These are phyloP conservation scores for Ceratobasidium sp. DNA, from an alignment of 1,284 basidiomycete genomes.

Conservation along the genomic window DNA sequence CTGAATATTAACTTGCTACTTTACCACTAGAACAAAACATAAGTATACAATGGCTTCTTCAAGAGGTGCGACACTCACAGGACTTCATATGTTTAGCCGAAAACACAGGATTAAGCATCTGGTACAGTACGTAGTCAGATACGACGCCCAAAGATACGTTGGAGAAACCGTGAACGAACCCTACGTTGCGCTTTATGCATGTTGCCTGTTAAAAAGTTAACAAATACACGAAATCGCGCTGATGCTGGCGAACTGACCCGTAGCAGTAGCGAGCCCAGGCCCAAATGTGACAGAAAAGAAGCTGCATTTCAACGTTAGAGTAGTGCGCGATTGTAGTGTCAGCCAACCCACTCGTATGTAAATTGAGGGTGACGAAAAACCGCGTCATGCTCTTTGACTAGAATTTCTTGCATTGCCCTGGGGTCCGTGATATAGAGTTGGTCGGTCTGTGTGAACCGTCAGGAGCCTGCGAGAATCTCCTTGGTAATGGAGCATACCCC, in stretches of 20 bases:
- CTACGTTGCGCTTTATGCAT: constrained; percentile 17
- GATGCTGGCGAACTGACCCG: neutral
- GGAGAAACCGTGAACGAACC: too few species aligned
- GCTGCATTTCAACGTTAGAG: too few species aligned
- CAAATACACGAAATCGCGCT: neutral
- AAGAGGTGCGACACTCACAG: neutral
- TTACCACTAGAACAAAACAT: neutral
- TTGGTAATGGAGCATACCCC: constrained; percentile 8
- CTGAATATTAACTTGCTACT: too few species aligned
- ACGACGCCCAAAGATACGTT: too few species aligned
- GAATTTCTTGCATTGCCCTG: constrained; percentile 14
- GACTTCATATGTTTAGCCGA: constrained; percentile 29
- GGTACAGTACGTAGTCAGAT: neutral
- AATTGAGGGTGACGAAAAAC: neutral
- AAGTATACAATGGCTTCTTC: neutral
- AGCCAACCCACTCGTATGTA: constrained; percentile 9
- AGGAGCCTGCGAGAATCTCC: neutral
- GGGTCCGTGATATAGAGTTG: constrained; percentile 11
- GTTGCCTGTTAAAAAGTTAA: neutral
- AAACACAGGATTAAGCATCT: constrained; percentile 29
- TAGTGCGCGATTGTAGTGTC: too few species aligned
- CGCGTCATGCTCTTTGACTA: constrained; percentile 6
- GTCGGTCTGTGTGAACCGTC: neutral
- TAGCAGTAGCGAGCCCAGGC: neutral
- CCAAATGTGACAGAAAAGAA: neutral